Base-by-base conservation (phyloP, 768 basidiomycete genomes). In the Russula olivacea region DNA sequence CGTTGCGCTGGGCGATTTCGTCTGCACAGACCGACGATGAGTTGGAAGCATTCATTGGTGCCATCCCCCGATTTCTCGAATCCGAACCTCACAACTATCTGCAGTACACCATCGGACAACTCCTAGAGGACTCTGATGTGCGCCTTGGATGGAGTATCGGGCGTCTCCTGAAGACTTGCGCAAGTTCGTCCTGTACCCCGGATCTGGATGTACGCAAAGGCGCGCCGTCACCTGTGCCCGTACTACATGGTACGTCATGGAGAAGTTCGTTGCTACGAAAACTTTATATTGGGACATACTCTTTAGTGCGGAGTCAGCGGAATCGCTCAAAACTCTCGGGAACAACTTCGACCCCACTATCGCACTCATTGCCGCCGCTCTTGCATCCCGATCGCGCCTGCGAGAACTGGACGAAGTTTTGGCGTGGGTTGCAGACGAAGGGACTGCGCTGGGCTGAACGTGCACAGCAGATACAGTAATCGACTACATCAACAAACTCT, bases 61-160 rank as follows among this genome's bases (percentile, higher is more conserved):
- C 45, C 19, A 55, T 66, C 7, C 65, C 65, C 19, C 38, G n/a
- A 19, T 66, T 66, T 58, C 52, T 66, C 23, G 48, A 34, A 1
- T n/a, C 65, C 9, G 56, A 66, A 23, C 45, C 36, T 53, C 56
- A 55, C 25, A n/a, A 3, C 38, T n/a, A n/a, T n/a, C n/a, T n/a
- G n/a, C 25, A 59, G 28, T 55, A 54, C 40, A 66, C 65, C 19
- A 64, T 66, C 19, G 62, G 56, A 11, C 11, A 43, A 2, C 65
- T 66, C 21, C 41, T 66, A 21, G 61, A 59, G 25, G 61, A 65
- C 30, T 32, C 3, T 11, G 52, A 59, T 10, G 62, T 64, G 38
- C 61, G 57, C 53, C 62, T 66, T 25, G 65, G 65, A 41, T 51
- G 53, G 62, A 58, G 34, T 30, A 66, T 64, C 9, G 65, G 65